These are phyloP conservation scores for Lyophyllum decastes DNA, from an alignment of 768 basidiomycete genomes.

Conservation along the genomic window DNA sequence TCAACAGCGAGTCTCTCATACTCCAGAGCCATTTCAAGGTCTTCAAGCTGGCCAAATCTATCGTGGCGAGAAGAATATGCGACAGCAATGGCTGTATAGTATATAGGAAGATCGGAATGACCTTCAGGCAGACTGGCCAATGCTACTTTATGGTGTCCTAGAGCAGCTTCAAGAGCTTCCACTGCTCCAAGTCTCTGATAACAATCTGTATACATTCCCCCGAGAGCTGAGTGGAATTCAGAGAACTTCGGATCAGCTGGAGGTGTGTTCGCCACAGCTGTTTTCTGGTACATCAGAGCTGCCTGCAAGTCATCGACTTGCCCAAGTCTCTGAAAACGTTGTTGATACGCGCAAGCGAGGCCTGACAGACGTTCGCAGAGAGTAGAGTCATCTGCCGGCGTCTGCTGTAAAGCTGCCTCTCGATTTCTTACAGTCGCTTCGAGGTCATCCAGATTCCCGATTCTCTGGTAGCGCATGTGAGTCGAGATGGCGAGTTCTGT, in stretches of 20 bases:
- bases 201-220: not conserved
- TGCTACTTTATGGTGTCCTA: not conserved
- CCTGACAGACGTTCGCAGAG: not conserved
- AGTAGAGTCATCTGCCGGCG: not conserved
- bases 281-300: not conserved
- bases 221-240: not conserved
- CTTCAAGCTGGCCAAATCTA: not conserved
- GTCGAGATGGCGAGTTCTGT: not conserved
- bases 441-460: not conserved
- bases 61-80: not conserved
- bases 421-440: not conserved
- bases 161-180: not conserved
- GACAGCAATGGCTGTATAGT: not conserved
- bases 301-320: not conserved
- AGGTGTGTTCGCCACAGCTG: not conserved
- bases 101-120: slow-evolving; percentile 4
- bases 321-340: not conserved
- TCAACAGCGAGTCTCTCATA: not conserved
- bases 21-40: slow-evolving; percentile 1
- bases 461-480: not conserved
- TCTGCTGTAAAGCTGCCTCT: slow-evolving; percentile 1
- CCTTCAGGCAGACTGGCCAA: not conserved
- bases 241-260: not conserved
- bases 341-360: not conserved
- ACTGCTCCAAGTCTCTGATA: not conserved